A percentile compares a stretch with the other conserved stretches of the same genome.
Evolutionary conservation across 1,284 basidiomycete species (phyloP).

Genomic region (Neonothopanus nambi): DNA sequence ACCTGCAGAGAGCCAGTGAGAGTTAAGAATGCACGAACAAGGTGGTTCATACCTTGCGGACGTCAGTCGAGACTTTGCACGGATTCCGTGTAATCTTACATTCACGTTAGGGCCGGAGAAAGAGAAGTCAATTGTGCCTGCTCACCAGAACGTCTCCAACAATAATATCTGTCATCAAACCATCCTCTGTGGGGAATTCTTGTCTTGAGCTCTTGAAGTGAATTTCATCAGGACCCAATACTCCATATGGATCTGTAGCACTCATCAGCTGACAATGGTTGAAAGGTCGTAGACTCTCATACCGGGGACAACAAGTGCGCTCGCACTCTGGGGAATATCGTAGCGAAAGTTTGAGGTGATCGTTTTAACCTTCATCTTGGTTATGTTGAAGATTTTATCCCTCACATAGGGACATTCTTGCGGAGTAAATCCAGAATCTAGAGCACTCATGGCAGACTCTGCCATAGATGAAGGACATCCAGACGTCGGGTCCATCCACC

Average conservation of each 20-base stretch:
- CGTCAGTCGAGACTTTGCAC: slow-evolving; percentile 46
- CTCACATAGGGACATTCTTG: slow-evolving; percentile 31
- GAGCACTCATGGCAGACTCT: slow-evolving; percentile 36
- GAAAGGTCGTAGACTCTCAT: slow-evolving; percentile 8
- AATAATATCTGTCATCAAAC: slow-evolving; percentile 32
- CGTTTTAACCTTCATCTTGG: slow-evolving; percentile 29
- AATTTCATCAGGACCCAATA: slow-evolving; percentile 38
- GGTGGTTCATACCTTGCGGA: slow-evolving; percentile 37
- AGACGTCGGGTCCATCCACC: slow-evolving; percentile 41
- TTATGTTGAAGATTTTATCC: slow-evolving; percentile 35
- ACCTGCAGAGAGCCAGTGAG: slow-evolving; percentile 27
- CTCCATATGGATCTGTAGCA: slow-evolving; percentile 35
- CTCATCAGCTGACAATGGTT: neutral
- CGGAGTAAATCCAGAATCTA: slow-evolving; percentile 42
- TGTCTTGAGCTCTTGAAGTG: slow-evolving; percentile 35
- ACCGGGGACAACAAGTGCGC: slow-evolving; percentile 46
- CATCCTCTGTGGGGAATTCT: slow-evolving; percentile 27
- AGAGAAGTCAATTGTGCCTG: neutral
- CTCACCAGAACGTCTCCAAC: slow-evolving; percentile 42
- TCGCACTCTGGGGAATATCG: slow-evolving; percentile 35
- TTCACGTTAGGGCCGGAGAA: neutral
- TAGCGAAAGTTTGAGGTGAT: slow-evolving; percentile 28
- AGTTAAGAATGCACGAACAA: neutral
- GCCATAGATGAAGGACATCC: slow-evolving; percentile 42
- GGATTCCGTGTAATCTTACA: slow-evolving; percentile 42